A percentile compares a stretch with the other conserved stretches of the same genome.
phyloP scores from a whole-genome alignment of 2,329 filamentous ascomycete species.

The Pseudovirgaria hyperparasitica region DNA sequence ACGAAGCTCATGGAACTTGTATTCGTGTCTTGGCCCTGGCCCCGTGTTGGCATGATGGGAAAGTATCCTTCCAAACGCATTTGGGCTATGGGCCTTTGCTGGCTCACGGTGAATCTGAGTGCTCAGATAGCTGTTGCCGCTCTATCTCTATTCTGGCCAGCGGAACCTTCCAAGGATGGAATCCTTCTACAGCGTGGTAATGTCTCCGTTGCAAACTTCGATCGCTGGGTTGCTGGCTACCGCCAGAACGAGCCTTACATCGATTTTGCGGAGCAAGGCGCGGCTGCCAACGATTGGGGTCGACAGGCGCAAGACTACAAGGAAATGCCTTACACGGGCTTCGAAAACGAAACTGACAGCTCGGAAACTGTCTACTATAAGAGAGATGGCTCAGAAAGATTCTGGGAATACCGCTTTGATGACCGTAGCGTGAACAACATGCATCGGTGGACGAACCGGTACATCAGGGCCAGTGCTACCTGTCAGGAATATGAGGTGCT shows the following conservation, averaged over 20 bases:
- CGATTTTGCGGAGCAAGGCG: too few species aligned
- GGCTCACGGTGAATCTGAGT: constrained; percentile 20
- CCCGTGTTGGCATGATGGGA: too few species aligned
- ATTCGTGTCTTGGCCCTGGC: constrained; percentile 18
- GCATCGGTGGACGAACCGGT: constrained; percentile 16
- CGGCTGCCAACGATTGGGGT: constrained; percentile 18
- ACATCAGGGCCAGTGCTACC: constrained; percentile 10
- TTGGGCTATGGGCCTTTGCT: constrained; percentile 19
- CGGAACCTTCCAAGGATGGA: constrained; percentile 13
- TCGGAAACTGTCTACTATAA: constrained; percentile 15
- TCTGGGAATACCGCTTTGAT: constrained; percentile 18
- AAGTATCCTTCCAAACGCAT: constrained; percentile 14
- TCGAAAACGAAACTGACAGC: constrained; percentile 10
- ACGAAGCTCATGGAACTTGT: constrained; percentile 21
- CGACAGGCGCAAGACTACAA: constrained; percentile 16
- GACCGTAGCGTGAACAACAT: constrained; percentile 16
- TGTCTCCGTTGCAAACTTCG: constrained; percentile 15
- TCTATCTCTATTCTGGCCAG: constrained; percentile 21
- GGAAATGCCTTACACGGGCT: constrained; percentile 6
- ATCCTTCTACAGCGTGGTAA: constrained; percentile 16
- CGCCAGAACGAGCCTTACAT: too few species aligned
- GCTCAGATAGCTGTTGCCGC: constrained; percentile 21
- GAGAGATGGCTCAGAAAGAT: constrained; percentile 6
- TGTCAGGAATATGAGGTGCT: neutral
- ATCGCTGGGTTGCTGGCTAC: too few species aligned